phyloP scores from a whole-genome alignment of 768 basidiomycete genomes.

The Auriscalpium microsporum region DNA sequence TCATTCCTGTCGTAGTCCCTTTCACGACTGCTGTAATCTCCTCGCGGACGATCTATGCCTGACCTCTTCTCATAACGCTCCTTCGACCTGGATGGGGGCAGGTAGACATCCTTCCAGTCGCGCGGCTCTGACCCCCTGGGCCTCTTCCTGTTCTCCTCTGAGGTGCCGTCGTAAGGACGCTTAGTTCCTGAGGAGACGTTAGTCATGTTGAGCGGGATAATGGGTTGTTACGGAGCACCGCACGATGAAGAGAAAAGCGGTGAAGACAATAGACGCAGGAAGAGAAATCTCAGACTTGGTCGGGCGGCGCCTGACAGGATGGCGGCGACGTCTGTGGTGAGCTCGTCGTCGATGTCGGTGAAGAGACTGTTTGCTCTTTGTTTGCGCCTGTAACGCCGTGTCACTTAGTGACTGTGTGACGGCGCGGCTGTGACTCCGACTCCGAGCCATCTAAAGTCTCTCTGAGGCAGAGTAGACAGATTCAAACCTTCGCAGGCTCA shows the following conservation, averaged over 20 bases:
- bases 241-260: constrained; percentile 50
- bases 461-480: too few relatives aligned
- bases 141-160: constrained; percentile 42
- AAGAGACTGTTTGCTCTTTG: too few relatives aligned
- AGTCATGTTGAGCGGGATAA: constrained; percentile 46
- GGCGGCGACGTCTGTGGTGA: too few relatives aligned
- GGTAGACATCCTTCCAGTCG: constrained; percentile 65
- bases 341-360: too few relatives aligned
- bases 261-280: not conserved
- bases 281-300: too few relatives aligned
- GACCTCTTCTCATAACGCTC: constrained; percentile 26
- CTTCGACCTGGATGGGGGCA: constrained; percentile 31
- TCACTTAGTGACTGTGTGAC: too few relatives aligned
- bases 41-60: constrained; percentile 26
- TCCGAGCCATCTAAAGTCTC: too few relatives aligned
- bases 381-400: too few relatives aligned
- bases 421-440: too few relatives aligned
- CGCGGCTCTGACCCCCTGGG: constrained; percentile 44
- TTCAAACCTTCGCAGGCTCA: too few relatives aligned
- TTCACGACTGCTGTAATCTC: constrained; percentile 22
- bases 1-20: constrained; percentile 17
- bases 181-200: constrained; percentile 78
- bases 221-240: constrained; percentile 70
- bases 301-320: too few relatives aligned
- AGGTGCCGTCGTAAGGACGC: constrained; percentile 62